Percentiles rank a stretch among this genome's conserved stretches.
These are phyloP conservation scores for Metschnikowia gelsemii DNA, from an alignment of 805 yeast species.

Conservation along the genomic window DNA sequence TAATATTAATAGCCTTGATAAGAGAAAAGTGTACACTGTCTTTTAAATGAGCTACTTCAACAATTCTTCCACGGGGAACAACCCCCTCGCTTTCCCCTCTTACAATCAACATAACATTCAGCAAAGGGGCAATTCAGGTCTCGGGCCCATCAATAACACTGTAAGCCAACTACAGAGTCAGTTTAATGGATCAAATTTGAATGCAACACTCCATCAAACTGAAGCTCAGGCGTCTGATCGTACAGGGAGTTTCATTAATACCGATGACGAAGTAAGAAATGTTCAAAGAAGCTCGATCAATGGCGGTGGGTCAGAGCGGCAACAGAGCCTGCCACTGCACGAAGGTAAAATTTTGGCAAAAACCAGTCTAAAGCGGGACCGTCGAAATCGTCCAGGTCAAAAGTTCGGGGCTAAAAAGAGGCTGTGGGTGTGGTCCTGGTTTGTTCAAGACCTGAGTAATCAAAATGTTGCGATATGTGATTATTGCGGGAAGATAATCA, in stretches of 20 bases:
- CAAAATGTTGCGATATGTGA: conserved; percentile 55
- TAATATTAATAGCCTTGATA: too few relatives aligned
- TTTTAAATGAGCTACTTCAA: conserved; percentile 22
- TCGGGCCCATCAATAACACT: conserved; percentile 6
- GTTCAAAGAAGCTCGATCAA: background rate
- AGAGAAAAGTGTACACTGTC: background rate
- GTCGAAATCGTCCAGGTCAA: conserved; percentile 51
- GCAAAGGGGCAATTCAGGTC: conserved; percentile 15
- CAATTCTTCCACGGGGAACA: conserved; percentile 17
- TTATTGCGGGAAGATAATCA: conserved; percentile 49
- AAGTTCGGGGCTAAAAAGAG: conserved; percentile 60
- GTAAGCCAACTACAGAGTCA: conserved; percentile 14
- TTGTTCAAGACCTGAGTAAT: conserved; percentile 48
- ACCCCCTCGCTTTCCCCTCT: conserved; percentile 26
- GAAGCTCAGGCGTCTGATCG: background rate
- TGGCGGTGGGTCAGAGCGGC: conserved; percentile 1
- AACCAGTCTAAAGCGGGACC: conserved; percentile 24
- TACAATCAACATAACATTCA: conserved; percentile 20
- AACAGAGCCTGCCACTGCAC: conserved; percentile 2
- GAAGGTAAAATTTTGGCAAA: background rate
- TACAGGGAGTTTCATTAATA: background rate
- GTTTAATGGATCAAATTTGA: conserved; percentile 10
- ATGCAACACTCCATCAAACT: conserved; percentile 3
- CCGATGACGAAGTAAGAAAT: background rate
- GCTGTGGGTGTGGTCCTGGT: conserved; percentile 67